phyloP scores from a whole-genome alignment of 2,329 filamentous ascomycete genomes.

The Ambrosiella cleistominuta region DNA sequence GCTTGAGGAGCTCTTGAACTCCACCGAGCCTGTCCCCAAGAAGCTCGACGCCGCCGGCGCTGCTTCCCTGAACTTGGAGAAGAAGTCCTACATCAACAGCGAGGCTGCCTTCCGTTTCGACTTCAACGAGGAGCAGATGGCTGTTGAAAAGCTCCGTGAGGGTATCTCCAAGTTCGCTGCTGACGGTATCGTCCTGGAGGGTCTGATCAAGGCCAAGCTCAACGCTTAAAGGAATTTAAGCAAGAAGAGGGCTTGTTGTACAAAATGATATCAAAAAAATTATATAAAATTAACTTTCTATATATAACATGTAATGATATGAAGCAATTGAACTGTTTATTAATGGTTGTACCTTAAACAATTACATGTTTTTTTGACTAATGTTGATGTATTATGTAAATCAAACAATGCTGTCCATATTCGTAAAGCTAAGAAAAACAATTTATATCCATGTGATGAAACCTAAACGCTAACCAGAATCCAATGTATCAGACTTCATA shows the following conservation, averaged over 20 bases:
- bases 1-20: conserved; percentile 86
- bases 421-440: no score
- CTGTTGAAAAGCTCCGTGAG: conserved; percentile 95
- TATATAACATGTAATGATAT: not conserved
- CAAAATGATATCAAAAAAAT: not conserved
- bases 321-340: no score
- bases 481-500: no score
- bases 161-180: conserved; percentile 99
- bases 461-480: no score
- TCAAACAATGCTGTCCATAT: no score
- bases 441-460: no score
- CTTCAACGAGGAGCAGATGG: conserved; percentile 99
- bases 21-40: conserved; percentile 62
- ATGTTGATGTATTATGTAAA: no score
- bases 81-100: conserved; percentile 78
- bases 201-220: conserved; percentile 78
- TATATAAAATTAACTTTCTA: not conserved
- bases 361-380: no score
- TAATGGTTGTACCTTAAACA: no score
- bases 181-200: conserved; percentile 86
- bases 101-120: conserved; percentile 91
- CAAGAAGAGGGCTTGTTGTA: not conserved
- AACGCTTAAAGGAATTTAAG: conserved; percentile 20
- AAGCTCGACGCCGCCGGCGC: conserved; percentile 68
- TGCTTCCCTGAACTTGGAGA: conserved; percentile 54